A percentile compares a stretch with the other conserved stretches of the same genome.
Conservation (phyloP, 2,329 filamentous ascomycete genomes). For the Verticillium nonalfalfae region DNA sequence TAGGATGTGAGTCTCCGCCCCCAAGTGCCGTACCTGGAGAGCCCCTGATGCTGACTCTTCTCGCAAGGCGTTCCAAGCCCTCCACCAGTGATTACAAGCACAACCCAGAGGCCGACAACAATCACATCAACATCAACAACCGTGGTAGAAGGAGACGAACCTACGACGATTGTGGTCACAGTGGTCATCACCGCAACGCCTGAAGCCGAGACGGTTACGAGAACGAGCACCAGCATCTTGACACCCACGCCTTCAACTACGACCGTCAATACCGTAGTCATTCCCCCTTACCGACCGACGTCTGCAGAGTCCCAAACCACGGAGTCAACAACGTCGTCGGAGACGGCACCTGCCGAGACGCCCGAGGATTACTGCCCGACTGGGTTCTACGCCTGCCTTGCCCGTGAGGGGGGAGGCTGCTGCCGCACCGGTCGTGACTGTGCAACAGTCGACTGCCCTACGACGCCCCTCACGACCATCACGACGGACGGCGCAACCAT, state of each 20-base stretch:
- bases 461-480: slow-evolving; percentile 53
- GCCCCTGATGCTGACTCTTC: slow-evolving; percentile 2
- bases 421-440: slow-evolving; percentile 86
- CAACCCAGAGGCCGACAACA: slow-evolving; percentile 21
- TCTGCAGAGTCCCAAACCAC: slow-evolving; percentile 22
- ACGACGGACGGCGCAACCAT: slow-evolving; percentile 65
- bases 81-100: slow-evolving; percentile 13
- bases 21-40: background rate
- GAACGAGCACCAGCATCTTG: slow-evolving; percentile 23
- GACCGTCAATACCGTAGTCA: slow-evolving; percentile 28
- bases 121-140: slow-evolving; percentile 33
- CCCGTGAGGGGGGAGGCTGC: slow-evolving; percentile 76
- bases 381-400: slow-evolving; percentile 87
- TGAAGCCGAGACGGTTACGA: slow-evolving; percentile 28
- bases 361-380: slow-evolving; percentile 62
- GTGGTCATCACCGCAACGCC: slow-evolving; percentile 30
- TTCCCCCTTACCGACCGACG: slow-evolving; percentile 42
- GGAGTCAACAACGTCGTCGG: slow-evolving; percentile 17
- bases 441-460: slow-evolving; percentile 70
- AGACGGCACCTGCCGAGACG: slow-evolving; percentile 23
- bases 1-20: slow-evolving; percentile 54
- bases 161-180: slow-evolving; percentile 34
- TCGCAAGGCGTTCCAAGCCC: slow-evolving; percentile 26
- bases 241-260: slow-evolving; percentile 31
- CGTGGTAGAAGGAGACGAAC: slow-evolving; percentile 22